These are phyloP conservation scores for Lithohypha guttulata DNA, from an alignment of 2,329 filamentous ascomycete species.

Conservation along the genomic window DNA sequence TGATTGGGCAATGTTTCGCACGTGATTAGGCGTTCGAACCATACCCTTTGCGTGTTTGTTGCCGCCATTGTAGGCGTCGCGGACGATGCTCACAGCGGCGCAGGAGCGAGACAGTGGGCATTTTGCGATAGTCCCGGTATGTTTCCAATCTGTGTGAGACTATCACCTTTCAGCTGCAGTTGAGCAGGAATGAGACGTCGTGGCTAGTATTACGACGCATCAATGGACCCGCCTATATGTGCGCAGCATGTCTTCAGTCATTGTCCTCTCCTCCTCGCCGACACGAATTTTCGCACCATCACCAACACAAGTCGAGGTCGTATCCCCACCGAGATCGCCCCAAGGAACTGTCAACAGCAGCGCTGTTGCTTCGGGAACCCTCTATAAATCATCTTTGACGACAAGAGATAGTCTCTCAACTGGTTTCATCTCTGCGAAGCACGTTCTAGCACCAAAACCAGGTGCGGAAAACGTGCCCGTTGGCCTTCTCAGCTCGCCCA, in stretches of 20 bases:
- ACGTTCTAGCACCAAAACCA: constrained; percentile 10
- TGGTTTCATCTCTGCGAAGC: constrained; percentile 12
- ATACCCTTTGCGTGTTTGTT: too few species aligned
- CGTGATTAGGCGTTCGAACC: too few species aligned
- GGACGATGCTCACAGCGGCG: too few species aligned
- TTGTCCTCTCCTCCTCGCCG: constrained; percentile 34
- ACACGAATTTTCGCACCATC: constrained; percentile 24
- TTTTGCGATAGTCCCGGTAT: too few species aligned
- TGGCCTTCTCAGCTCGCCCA: constrained; percentile 9
- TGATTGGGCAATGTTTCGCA: too few species aligned
- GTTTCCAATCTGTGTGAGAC: too few species aligned
- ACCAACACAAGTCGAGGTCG: constrained; percentile 25
- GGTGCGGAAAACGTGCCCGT: constrained; percentile 15
- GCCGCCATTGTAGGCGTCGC: too few species aligned
- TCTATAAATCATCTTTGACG: constrained; percentile 12
- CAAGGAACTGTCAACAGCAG: constrained; percentile 22
- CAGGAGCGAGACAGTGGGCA: too few species aligned
- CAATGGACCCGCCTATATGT: constrained; percentile 14
- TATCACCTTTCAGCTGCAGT: constrained; percentile 5
- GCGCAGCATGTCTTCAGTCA: constrained; percentile 27
- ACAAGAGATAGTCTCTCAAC: constrained; percentile 16
- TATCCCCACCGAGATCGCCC: constrained; percentile 24
- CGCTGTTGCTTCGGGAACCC: not conserved
- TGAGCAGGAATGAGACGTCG: not conserved
- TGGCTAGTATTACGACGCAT: not conserved